Base-by-base conservation (phyloP, 2,329 filamentous ascomycete species). In the Sporothrix curviconia region DNA sequence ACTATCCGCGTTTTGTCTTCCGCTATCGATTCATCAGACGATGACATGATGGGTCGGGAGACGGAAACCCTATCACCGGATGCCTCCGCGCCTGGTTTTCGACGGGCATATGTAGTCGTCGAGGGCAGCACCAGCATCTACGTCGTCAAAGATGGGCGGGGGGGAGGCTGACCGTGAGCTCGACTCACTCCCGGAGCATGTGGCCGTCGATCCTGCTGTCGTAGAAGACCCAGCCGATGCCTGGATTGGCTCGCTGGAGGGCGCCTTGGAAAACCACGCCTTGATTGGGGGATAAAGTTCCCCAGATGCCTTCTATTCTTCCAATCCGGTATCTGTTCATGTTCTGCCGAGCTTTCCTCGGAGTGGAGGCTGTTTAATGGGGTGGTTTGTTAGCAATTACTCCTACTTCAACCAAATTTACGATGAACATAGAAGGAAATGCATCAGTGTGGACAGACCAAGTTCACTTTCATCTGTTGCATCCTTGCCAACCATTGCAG, bases 401-500 rank as follows among this genome's bases (percentile, higher is more conserved):
- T 11, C 15, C n/a, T n/a, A 4, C 19, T 9, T 2, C 24, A 34
- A 24, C n/a, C 8, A 30, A 44, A 25, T 19, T n/a, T 40, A 14
- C 28, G 5, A 32, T 5, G 28, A 5, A 32, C 28, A 32, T 5
- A 32, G 28, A 25, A 47, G n/a, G 17, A 12, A 25, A 14, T 7
- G 8, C 43, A 7, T 12, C n/a, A 32, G 11, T 32, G 11, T 6
- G 12, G 24, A 77, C 86, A 52, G 80, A 96, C 90, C 86, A 89
- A n/a, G 70, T 87, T 90, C 61, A 97, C 86, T 73, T n/a, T 97
- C 94, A 71, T 96, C 92, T 11, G 92, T 96, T 52, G 90, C 92
- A 82, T 96, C 91, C 72, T 87, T 84, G 61, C 91, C 91, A 60
- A 97, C 83, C 90, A 96, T 94, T 99, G 94, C 69, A 84, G 77